Evolutionary conservation across 2,329 filamentous ascomycete genomes (phyloP).

Genomic region (Chalaropsis ovoidea): DNA sequence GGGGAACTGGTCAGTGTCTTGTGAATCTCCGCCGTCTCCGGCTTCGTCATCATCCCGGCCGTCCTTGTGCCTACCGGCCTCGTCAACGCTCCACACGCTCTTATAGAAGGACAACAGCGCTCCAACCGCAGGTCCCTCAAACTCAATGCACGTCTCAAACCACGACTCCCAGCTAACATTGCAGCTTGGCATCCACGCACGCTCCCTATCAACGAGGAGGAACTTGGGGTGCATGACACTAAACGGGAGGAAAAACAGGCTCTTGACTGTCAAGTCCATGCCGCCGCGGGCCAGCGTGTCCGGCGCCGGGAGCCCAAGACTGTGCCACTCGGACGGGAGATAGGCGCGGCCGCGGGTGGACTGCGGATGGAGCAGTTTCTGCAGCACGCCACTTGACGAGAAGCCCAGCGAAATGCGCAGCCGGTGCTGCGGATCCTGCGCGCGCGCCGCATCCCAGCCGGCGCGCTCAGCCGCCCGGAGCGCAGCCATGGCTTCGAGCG

Average conservation of each 20-base stretch:
- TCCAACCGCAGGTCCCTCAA: slow-evolving; percentile 51
- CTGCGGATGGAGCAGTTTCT: slow-evolving; percentile 66
- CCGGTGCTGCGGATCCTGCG: neutral
- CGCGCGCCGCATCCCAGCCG: slow-evolving; percentile 16
- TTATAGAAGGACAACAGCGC: slow-evolving; percentile 58
- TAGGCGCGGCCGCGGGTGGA: slow-evolving; percentile 53
- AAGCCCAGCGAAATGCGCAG: slow-evolving; percentile 64
- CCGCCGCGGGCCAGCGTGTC: slow-evolving; percentile 44
- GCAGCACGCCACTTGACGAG: slow-evolving; percentile 60
- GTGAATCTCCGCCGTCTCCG: neutral
- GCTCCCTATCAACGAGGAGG: slow-evolving; percentile 57
- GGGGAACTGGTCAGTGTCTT: neutral
- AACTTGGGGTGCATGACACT: slow-evolving; percentile 87
- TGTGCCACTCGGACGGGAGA: slow-evolving; percentile 47
- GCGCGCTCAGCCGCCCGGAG: slow-evolving; percentile 32
- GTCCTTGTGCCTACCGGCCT: neutral
- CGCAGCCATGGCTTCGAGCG: slow-evolving; percentile 50
- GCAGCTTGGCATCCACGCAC: slow-evolving; percentile 63
- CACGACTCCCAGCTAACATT: slow-evolving; percentile 84
- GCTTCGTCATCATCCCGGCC: slow-evolving; percentile 14
- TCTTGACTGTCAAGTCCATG: slow-evolving; percentile 62
- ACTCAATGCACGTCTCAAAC: slow-evolving; percentile 66
- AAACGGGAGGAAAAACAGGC: slow-evolving; percentile 67
- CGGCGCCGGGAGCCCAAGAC: slow-evolving; percentile 53
- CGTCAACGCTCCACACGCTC: slow-evolving; percentile 49